These are phyloP conservation scores for Sistotremastrum niveocremeum DNA, from an alignment of 768 basidiomycete species.

Conservation along the genomic window DNA sequence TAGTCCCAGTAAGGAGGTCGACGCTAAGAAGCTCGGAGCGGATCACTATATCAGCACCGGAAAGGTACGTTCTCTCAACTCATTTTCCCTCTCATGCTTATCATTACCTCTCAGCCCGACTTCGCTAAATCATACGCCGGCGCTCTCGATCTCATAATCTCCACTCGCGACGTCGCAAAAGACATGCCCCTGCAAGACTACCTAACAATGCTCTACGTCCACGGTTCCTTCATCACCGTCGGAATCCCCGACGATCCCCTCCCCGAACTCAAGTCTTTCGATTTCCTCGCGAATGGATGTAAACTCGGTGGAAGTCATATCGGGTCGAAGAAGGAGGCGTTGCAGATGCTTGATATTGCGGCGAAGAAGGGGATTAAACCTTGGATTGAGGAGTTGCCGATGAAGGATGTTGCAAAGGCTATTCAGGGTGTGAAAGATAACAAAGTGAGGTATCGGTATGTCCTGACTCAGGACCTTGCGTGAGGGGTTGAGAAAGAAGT, in stretches of 20 bases:
- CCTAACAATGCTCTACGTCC: conserved; percentile 33
- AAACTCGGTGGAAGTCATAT: conserved; percentile 23
- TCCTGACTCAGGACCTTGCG: conserved; percentile 18
- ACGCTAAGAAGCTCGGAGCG: conserved; percentile 46
- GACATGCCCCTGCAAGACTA: conserved; percentile 6
- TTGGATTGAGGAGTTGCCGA: conserved; percentile 32
- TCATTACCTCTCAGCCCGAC: conserved; percentile 26
- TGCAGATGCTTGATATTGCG: conserved; percentile 47
- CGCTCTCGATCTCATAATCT: conserved; percentile 39
- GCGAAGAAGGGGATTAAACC: conserved; percentile 38
- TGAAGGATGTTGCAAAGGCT: conserved; percentile 35
- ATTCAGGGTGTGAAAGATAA: conserved; percentile 33
- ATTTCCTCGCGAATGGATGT: conserved; percentile 17
- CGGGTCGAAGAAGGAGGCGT: conserved; percentile 44
- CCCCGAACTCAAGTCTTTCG: conserved; percentile 24
- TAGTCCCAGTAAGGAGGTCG: conserved; percentile 35
- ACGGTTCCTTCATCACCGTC: conserved; percentile 44
- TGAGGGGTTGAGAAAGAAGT: no score
- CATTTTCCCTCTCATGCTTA: conserved; percentile 21
- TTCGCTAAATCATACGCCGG: conserved; percentile 23
- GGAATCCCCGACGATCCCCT: conserved; percentile 39
- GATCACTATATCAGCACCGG: conserved; percentile 36
- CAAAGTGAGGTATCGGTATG: conserved; percentile 40
- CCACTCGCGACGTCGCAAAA: conserved; percentile 13
- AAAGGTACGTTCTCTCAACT: conserved; percentile 12